Base-by-base conservation (phyloP, 1,284 basidiomycete species). In the Termitomyces sp. region DNA sequence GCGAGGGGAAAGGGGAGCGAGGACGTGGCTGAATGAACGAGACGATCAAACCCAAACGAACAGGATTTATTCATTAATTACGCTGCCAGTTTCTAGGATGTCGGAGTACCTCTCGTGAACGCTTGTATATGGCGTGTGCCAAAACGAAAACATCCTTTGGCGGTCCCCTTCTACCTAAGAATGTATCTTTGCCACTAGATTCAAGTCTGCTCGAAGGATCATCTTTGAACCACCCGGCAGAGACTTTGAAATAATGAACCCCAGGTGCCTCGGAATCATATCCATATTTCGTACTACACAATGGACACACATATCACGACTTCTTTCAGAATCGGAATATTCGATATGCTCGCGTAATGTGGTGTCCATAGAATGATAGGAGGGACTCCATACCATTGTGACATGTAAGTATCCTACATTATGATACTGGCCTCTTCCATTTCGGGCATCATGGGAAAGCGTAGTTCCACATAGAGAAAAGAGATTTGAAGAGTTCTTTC, bases 201-300 rank as follows among this genome's bases (percentile, higher is more conserved):
- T 44, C n/a, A 56, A 50, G 15, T n/a, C 15, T 36, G 13, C 24
- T 24, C 24, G 5, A 62, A 89, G 86, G 45, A 89, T 77, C 13
- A 88, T 82, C 54, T 82, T 79, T 59, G 83, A 73, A 24, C 84
- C 86, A 13, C 75, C 75, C n/a, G n/a, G n/a, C n/a, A 31, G 86
- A 84, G 46, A 86, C 75, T 61, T 86, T 79, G 62, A 86, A 88
- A 65, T 81, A 81, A 58, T 79, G 79, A 39, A 76, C 66, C 46
- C 73, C 68, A 48, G 70, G 66, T 31, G 30, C 44, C 39, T 52
- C 47, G 13, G 69, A 57, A 58, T 67, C 59, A 15, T 62, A 43
- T 30, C 8, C 4, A 17, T 5, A 15, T 17, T 8, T n/a, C 31
- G 31, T 33, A 10, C 8, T 13, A 21, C 21, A 19, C 13, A 26